These are phyloP conservation scores for Triticum urartu DNA, from an alignment of 176 grass and related monocot genomes.

Conservation along the genomic window DNA sequence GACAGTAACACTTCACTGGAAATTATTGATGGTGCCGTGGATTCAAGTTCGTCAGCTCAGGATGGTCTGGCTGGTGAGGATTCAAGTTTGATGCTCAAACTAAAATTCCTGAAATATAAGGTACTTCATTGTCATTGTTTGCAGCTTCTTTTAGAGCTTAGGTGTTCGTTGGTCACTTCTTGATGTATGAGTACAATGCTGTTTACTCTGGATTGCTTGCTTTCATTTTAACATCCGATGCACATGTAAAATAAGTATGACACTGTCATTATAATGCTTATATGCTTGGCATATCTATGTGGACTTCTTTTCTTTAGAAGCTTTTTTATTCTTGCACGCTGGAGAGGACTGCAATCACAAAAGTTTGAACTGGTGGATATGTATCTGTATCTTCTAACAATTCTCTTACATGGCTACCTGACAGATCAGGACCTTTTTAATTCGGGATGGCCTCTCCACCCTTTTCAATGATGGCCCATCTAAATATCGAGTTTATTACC, in stretches of 20 bases:
- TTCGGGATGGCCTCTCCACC: constrained; percentile 34
- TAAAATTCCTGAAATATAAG: constrained; percentile 34
- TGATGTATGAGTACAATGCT: too few relatives aligned
- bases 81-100: constrained; percentile 86
- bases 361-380: neutral
- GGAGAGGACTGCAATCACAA: neutral
- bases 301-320: neutral
- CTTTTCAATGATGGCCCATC: constrained; percentile 74
- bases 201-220: too few relatives aligned
- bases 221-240: neutral
- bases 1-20: constrained; percentile 52
- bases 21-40: constrained; percentile 52
- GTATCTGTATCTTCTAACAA: neutral
- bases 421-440: neutral
- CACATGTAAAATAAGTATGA: constrained; percentile 12
- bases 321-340: neutral
- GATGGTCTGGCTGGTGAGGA: constrained; percentile 74
- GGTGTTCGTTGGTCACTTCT: too few relatives aligned
- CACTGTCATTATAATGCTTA: neutral
- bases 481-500: constrained; percentile 79
- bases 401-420: neutral
- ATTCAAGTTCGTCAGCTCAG: constrained; percentile 39
- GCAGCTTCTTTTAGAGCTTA: too few relatives aligned
- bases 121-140: too few relatives aligned
- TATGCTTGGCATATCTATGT: neutral